Conservation (phyloP, 768 basidiomycete species). For the Termitomyces sp. region DNA sequence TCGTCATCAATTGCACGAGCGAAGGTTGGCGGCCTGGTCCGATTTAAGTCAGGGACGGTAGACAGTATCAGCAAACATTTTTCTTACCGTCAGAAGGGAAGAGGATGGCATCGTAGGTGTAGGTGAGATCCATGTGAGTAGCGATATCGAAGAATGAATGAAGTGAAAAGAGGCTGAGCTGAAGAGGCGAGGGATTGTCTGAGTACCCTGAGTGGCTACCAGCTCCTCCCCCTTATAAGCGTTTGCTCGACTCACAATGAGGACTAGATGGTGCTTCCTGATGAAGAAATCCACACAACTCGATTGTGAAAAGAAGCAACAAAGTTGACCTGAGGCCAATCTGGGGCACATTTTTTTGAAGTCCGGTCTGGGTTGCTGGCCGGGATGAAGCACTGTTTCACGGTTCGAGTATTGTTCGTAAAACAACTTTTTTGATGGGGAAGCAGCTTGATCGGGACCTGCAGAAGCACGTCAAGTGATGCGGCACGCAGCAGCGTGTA, state of each 20-base stretch:
- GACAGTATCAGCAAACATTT: not conserved
- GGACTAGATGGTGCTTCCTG: conserved; percentile 28
- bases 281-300: conserved; percentile 14
- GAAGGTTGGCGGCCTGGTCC: conserved; percentile 61
- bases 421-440: not conserved
- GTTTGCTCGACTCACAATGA: conserved; percentile 31
- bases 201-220: conserved; percentile 12
- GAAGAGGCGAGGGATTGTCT: conserved; percentile 12
- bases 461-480: not conserved
- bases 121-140: conserved; percentile 50
- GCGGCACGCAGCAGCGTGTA: not conserved
- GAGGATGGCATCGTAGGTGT: conserved; percentile 66
- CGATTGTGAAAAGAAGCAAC: conserved; percentile 17
- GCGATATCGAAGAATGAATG: too few relatives aligned
- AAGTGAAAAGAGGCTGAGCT: conserved; percentile 4
- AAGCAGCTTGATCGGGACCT: not conserved
- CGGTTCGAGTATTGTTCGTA: not conserved
- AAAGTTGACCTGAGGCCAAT: conserved; percentile 23
- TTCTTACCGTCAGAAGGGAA: conserved; percentile 66
- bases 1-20: conserved; percentile 72
- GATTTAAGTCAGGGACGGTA: not conserved
- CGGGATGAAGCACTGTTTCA: not conserved
- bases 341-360: conserved; percentile 28
- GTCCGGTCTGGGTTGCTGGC: too few relatives aligned
- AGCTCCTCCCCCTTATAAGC: conserved; percentile 15